A percentile compares a stretch with the other conserved stretches of the same genome.
phyloP scores from a whole-genome alignment of 2,329 filamentous ascomycete genomes.

The Tolypocladium capitatum region DNA sequence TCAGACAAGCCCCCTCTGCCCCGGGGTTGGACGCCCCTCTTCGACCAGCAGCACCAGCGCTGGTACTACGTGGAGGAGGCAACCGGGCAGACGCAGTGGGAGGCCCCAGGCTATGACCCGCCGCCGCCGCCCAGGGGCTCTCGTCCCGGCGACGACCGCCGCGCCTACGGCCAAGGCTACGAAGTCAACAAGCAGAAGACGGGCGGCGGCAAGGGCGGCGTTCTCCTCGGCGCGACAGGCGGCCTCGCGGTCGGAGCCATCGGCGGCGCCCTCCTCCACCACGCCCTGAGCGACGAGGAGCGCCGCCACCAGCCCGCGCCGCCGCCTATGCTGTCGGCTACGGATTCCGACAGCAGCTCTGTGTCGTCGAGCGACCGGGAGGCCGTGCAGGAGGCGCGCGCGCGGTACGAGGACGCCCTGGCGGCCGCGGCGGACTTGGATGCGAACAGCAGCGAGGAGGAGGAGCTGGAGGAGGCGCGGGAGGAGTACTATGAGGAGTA shows the following conservation, averaged over 20 bases:
- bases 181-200: slow-evolving; percentile 16
- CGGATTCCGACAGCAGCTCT: slow-evolving; percentile 27
- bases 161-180: slow-evolving; percentile 8
- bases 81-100: slow-evolving; percentile 51
- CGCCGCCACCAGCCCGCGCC: slow-evolving; percentile 7
- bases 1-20: slow-evolving; percentile 36
- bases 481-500: slow-evolving; percentile 37
- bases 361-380: slow-evolving; percentile 29
- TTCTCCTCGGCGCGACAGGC: slow-evolving; percentile 44
- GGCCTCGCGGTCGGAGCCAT: slow-evolving; percentile 44
- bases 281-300: slow-evolving; percentile 28
- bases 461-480: slow-evolving; percentile 38
- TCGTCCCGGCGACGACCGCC: slow-evolving; percentile 11
- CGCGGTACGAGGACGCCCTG: slow-evolving; percentile 29
- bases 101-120: slow-evolving; percentile 31
- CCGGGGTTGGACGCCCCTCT: slow-evolving; percentile 49
- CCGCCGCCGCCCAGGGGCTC: slow-evolving; percentile 10
- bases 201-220: slow-evolving; percentile 35
- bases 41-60: slow-evolving; percentile 45
- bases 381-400: slow-evolving; percentile 27
- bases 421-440: slow-evolving; percentile 24
- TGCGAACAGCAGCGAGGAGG: slow-evolving; percentile 36
- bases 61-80: slow-evolving; percentile 53
- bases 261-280: slow-evolving; percentile 43
- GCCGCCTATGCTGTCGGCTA: slow-evolving; percentile 22